Evolutionary conservation across 345 rosid species (phyloP).

Genomic region (Barbarea vulgaris): DNA sequence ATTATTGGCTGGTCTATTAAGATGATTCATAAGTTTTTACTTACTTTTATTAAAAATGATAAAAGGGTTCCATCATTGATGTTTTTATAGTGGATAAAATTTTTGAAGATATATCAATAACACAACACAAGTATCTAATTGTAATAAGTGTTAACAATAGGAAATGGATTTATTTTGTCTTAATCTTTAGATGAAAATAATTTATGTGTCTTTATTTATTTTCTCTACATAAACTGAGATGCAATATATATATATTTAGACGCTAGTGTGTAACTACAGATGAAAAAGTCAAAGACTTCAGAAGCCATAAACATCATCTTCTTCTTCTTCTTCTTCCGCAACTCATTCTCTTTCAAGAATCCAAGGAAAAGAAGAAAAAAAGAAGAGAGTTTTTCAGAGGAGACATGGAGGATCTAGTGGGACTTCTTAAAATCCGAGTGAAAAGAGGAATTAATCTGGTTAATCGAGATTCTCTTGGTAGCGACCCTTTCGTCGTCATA

Average conservation of each 20-base stretch:
- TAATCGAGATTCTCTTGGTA: constrained; percentile 43
- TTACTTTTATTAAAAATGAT: not conserved
- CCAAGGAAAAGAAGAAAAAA: not conserved
- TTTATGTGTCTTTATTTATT: no score
- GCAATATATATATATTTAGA: no score
- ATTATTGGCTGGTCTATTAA: not conserved
- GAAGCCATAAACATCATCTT: not conserved
- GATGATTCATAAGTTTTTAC: not conserved
- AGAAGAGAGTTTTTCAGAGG: not conserved
- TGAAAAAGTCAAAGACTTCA: not conserved
- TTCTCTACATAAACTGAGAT: no score
- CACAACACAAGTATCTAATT: not conserved
- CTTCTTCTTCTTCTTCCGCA: no score
- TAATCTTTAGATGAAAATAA: no score
- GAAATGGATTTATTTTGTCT: not conserved
- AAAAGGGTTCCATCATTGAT: not conserved
- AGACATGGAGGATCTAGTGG: constrained; percentile 49
- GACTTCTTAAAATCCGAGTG: constrained; percentile 52
- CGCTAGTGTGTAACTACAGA: no score
- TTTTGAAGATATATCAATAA: not conserved
- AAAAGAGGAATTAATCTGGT: constrained; percentile 48
- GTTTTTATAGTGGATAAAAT: not conserved
- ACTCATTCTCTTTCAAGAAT: not conserved
- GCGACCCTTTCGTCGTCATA: constrained; percentile 58
- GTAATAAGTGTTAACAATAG: not conserved